Evolutionary conservation across 148 eudicot genomes (phyloP), one percentile per base, ranked within the genome.

Genomic region (Amaranthus hypochondriacus): DNA sequence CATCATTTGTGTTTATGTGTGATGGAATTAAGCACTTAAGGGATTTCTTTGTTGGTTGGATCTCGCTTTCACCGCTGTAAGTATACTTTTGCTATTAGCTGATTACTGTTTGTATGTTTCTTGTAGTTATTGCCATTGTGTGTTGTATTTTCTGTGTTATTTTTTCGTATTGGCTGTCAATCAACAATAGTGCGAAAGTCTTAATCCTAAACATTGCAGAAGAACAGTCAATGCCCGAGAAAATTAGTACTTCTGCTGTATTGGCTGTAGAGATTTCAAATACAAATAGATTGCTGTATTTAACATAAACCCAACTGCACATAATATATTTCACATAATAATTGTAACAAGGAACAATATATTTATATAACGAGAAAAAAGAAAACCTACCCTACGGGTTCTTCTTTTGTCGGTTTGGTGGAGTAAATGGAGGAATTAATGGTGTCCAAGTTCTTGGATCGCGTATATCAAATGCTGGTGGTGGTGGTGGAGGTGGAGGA

Each of bases 401-500:
- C 66, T 74, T 71, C 67, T 67, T 71, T 62, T 76, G 56, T 51
- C 71, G 68, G 56, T 62, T 76, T 59, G 59, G 52, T 72, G 79
- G 76, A 71, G 74, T 66, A 5, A 62, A 55, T 67, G 84, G 81
- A 18, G 84, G 86, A 68, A 65, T 13, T 75, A 70, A 18, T 46
- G 82, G 83, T 11, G 69, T 72, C 89, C 87, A 86, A 15, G 82
- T 85, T 69, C 68, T 82, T 13, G 82, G 88, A 53, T 80, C 83
- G 55, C 76, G 69, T 66, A 72, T 69, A 75, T 79, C 54, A 72
- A 84, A 71, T 62, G 48, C 48, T 28, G 85, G 81, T 42, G 87
- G 77, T 9, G 80, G 70, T 6, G 79, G 68, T 3, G 74, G 74
- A 39, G 81, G 73, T 4, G 78, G 64, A 6, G 81, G 63, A 8